Percentiles rank a stretch among this genome's conserved stretches.
phyloP scores from a whole-genome alignment of 805 yeast genomes.

The Ogataea ganodermae region DNA sequence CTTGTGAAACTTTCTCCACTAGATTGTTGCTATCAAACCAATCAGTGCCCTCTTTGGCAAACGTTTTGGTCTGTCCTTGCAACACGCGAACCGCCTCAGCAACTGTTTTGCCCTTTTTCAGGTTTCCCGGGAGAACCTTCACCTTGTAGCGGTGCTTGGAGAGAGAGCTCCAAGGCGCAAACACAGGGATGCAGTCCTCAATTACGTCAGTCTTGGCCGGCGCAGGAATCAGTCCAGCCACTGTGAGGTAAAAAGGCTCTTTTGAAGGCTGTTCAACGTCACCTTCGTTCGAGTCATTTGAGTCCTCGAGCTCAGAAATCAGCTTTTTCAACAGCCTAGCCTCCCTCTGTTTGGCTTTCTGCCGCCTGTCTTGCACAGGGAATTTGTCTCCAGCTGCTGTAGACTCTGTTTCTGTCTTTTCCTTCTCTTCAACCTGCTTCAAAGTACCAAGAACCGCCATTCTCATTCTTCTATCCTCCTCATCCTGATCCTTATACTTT shows the following conservation, averaged over 20 bases:
- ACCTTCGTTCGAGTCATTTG: constrained; percentile 19
- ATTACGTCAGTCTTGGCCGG: constrained; percentile 54
- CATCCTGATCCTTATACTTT: constrained; percentile 91
- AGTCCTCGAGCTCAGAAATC: constrained; percentile 30
- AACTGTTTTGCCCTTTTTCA: constrained; percentile 86
- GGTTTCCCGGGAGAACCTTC: constrained; percentile 75
- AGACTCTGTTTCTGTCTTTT: constrained; percentile 6
- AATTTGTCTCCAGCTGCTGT: constrained; percentile 7
- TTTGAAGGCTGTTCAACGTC: constrained; percentile 26
- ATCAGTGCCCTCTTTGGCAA: constrained; percentile 43
- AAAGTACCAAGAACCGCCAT: constrained; percentile 85
- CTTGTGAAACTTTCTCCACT: constrained; percentile 56
- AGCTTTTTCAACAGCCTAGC: constrained; percentile 34
- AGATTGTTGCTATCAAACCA: constrained; percentile 72
- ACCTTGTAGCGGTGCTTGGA: constrained; percentile 76
- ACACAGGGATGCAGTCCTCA: constrained; percentile 73
- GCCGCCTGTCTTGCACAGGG: constrained; percentile 18
- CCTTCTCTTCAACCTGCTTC: constrained; percentile 48
- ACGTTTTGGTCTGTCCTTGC: constrained; percentile 34
- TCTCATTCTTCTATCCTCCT: constrained; percentile 72
- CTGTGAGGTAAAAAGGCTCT: constrained; percentile 31
- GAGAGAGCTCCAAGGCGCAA: constrained; percentile 90
- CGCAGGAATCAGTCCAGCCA: constrained; percentile 40
- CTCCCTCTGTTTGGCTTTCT: constrained; percentile 33
- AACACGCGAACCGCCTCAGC: constrained; percentile 67